Base-by-base conservation (phyloP, 169 alveolate species). In the Plasmodium vinckei region DNA sequence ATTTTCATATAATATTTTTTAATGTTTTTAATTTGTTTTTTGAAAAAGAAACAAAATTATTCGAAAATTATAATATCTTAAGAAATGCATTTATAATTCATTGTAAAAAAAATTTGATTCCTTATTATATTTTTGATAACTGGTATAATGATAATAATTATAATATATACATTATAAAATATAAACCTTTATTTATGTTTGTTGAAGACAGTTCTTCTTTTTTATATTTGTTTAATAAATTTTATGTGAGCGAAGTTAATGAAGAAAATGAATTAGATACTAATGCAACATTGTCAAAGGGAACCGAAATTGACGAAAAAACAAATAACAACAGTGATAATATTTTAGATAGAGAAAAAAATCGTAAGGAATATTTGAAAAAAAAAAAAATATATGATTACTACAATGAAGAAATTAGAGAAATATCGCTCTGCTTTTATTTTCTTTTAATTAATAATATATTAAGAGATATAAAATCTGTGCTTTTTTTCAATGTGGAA, bases 171-270 rank as follows among this genome's bases (percentile, higher is more conserved):
- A 25, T 93, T 13, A 67, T 70, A 39, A 75, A 89, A 56, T 89
- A 87, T 46, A 93, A 93, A 56, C 96, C 96, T 6, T 47, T 94
- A 21, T 93, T 93, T 75, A 88, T 93, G 72, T 49, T 93, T 72
- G 84, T 93, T 17, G 96, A 93, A 27, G 96, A 93, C 17, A 94
- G 96, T 44, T 93, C 96, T 13, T 93, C 96, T 49, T 93, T 93
- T 77, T 75, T 89, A 17, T 93, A 93, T 88, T 60, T 86, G 54
- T 73, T 88, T 70, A 72, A 86, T 87, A 87, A 89, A 13, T 69
- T 92, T 49, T 93, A 93, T 67, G 92, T 92, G n/a, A 53, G 89
- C 12, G 39, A 79, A 10, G 92, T 87, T n/a, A 27, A 15, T 17
- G 49, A 21, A 25, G 57, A 72, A 23, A 13, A 61, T 25, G 54